These are phyloP conservation scores for Mortierella polycephala DNA, from an alignment of 371 early-diverging fungal species.

Conservation along the genomic window DNA sequence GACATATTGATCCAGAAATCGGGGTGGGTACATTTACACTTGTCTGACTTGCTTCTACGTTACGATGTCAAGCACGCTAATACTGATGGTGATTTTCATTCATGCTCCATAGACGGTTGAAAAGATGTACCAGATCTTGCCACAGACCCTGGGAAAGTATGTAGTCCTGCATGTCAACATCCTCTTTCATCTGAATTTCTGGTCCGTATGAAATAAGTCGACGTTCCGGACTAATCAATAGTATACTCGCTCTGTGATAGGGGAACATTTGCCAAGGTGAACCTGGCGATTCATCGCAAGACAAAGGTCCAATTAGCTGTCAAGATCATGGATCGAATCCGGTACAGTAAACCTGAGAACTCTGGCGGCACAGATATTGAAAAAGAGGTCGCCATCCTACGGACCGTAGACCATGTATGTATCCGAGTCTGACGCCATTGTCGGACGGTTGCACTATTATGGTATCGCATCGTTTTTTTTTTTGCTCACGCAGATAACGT, in stretches of 20 bases:
- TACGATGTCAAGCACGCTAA: not conserved
- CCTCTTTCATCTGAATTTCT: no score
- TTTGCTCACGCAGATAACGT: no score
- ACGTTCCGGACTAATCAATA: not conserved
- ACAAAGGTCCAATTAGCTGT: constrained; percentile 67
- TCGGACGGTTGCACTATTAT: not conserved
- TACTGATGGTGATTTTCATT: not conserved
- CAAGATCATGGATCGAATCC: constrained; percentile 69
- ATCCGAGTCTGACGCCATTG: no score
- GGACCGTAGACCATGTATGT: constrained; percentile 58
- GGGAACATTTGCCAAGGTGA: constrained; percentile 74
- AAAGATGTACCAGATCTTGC: constrained; percentile 30
- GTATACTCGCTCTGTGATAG: constrained; percentile 1
- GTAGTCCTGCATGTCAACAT: not conserved
- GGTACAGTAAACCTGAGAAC: constrained; percentile 17
- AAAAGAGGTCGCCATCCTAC: constrained; percentile 61
- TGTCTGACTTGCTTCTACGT: not conserved
- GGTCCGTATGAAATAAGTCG: not conserved
- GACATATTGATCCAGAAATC: constrained; percentile 35
- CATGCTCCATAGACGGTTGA: constrained; percentile 13
- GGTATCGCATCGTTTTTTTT: not conserved
- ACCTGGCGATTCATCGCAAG: constrained; percentile 61
- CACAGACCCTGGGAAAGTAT: constrained; percentile 37
- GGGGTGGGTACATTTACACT: constrained; percentile 1
- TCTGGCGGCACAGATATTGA: constrained; percentile 49